Conservation (phyloP, 2,329 filamentous ascomycete genomes). For the Xylariaceae sp. region DNA sequence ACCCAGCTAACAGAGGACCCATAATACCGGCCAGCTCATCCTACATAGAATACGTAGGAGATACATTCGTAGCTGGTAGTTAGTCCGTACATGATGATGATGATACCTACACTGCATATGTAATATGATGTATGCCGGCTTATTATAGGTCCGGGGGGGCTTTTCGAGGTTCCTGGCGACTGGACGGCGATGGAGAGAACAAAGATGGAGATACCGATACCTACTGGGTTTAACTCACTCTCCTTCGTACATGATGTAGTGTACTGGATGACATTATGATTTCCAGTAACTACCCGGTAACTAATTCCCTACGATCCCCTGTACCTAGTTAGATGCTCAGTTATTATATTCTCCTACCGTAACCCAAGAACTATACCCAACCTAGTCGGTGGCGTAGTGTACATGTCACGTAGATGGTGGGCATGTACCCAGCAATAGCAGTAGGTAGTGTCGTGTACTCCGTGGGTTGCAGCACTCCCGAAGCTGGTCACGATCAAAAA, state of each 20-base stretch:
- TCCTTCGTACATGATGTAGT: neutral
- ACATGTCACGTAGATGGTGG: too few species aligned
- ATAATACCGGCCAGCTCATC: constrained; percentile 21
- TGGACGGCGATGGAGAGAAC: neutral
- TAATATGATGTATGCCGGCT: constrained; percentile 11
- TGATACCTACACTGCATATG: neutral
- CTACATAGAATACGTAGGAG: constrained; percentile 15
- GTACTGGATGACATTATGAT: neutral
- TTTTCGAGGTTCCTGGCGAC: constrained; percentile 3
- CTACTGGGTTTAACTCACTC: neutral
- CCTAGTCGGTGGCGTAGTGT: neutral
- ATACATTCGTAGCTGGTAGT: neutral
- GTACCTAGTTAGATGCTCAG: too few species aligned
- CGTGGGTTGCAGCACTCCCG: constrained; percentile 18
- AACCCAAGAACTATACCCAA: neutral
- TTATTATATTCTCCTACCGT: neutral
- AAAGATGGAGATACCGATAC: neutral
- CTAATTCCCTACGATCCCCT: too few species aligned
- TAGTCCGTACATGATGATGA: neutral
- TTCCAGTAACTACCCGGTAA: neutral
- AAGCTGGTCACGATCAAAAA: constrained; percentile 18
- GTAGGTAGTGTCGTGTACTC: neutral
- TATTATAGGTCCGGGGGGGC: constrained; percentile 7
- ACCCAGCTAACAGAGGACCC: constrained; percentile 15
- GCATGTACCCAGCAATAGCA: too few species aligned